Base-by-base conservation (phyloP, 176 grass and related monocot genomes). In the Typha latifolia region DNA sequence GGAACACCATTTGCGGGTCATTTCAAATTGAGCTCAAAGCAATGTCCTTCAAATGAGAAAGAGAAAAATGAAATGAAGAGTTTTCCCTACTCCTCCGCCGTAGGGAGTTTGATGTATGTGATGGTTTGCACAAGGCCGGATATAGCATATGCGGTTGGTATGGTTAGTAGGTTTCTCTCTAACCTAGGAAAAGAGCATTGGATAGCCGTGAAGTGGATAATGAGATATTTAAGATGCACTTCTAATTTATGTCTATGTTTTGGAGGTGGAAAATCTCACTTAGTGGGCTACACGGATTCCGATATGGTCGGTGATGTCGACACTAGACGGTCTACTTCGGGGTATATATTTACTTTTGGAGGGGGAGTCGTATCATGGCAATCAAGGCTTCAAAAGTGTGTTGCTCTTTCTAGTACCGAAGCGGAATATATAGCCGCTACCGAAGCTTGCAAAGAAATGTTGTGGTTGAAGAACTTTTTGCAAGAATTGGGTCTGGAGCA, bases 71-170 rank as follows among this genome's bases (percentile, higher is more conserved):
- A 75, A 14, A 66, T 75, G 21, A 18, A 15, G 6, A 66, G 16
- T 8, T 16, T 65, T 24, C 59, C 19, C 13, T 65, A 75, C 20
- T 47, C 37, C 19, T 47, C 37, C 19, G 47, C 2, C 12, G 18
- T 75, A 37, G 61, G 72, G 12, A 66, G 18, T 75, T 37, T 75
- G 20, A 75, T 75, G 20, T 75, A 75, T 66, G 59, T 16, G 1
- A 75, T 75, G 21, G 62, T 75, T 24, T 66, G 20, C 6, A 73
- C 31, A 12, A 67, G 16, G 3, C n/a, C 4, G 47, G 8, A 67
- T 49, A 67, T 67, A 21, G 16, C 48, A 14, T 8, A 49, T 73
- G 31, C 1, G 23, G 55, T 73, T 73, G 1, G 51, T 53, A 18
- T 59, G 48, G 15, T 76, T 9, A 68, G 4, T 18, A 34, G 63